A percentile compares a stretch with the other conserved stretches of the same genome.
phyloP scores from a whole-genome alignment of 306 rosid genomes.

The Leucaena leucocephala region DNA sequence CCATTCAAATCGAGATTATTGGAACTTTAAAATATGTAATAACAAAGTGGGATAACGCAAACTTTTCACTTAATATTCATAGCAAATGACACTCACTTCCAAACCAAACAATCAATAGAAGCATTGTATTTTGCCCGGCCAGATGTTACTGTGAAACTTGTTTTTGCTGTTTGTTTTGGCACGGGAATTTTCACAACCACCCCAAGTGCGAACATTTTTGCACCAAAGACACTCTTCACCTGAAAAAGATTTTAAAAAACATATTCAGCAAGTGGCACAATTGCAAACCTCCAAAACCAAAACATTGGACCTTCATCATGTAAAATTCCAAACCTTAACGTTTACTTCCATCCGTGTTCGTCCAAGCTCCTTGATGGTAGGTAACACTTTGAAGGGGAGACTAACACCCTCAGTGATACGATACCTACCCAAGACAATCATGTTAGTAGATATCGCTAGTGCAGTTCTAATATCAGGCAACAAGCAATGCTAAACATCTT shows the following conservation, averaged over 20 bases:
- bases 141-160: conserved; percentile 86
- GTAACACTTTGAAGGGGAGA: conserved; percentile 90
- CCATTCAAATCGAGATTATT: neutral
- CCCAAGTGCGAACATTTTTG: conserved; percentile 93
- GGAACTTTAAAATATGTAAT: neutral
- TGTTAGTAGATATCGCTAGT: conserved; percentile 6
- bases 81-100: conserved; percentile 71
- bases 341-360: conserved; percentile 92
- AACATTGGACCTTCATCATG: conserved; percentile 16
- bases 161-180: conserved; percentile 90
- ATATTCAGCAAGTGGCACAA: conserved; percentile 3
- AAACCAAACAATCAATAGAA: conserved; percentile 80
- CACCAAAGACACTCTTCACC: conserved; percentile 89
- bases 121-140: conserved; percentile 92
- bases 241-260: conserved; percentile 36
- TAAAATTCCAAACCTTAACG: conserved; percentile 66
- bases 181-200: conserved; percentile 90
- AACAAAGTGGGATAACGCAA: neutral
- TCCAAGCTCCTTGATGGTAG: conserved; percentile 89
- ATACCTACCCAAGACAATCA: conserved; percentile 52
- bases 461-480: conserved; percentile 4
- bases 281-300: neutral
- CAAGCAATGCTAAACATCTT: neutral
- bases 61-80: conserved; percentile 6
- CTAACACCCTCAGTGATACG: conserved; percentile 94